Conservation (phyloP, 1,139 yeast species). For the Suhomyces anneliseae region DNA sequence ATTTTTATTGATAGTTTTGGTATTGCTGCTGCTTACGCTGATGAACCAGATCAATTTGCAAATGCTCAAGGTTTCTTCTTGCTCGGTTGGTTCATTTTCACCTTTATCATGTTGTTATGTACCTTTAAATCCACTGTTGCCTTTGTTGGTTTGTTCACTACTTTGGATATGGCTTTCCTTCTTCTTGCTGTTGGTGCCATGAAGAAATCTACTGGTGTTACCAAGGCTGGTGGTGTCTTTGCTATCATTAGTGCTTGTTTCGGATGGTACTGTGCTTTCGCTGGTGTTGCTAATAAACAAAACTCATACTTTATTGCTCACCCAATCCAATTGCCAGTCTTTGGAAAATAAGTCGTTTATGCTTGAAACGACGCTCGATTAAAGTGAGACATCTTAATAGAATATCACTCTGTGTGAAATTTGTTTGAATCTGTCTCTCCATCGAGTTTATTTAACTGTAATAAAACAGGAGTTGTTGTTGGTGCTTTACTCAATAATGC, state of each 20-base stretch:
- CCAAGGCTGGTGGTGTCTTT: constrained; percentile 47
- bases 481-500: no score
- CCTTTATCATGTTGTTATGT: constrained; percentile 38
- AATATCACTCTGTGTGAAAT: no score
- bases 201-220: constrained; percentile 25
- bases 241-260: constrained; percentile 41
- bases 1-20: constrained; percentile 34
- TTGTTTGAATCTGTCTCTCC: no score
- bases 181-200: constrained; percentile 39
- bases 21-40: constrained; percentile 30
- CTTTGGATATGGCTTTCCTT: constrained; percentile 4
- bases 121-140: constrained; percentile 48
- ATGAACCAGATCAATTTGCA: constrained; percentile 22
- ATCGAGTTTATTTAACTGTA: no score
- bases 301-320: constrained; percentile 31
- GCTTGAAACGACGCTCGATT: no score
- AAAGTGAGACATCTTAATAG: no score
- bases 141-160: constrained; percentile 19
- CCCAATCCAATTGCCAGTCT: constrained; percentile 13
- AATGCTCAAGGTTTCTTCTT: constrained; percentile 46
- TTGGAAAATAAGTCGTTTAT: background rate
- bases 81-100: constrained; percentile 47
- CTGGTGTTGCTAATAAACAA: constrained; percentile 32
- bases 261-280: constrained; percentile 43
- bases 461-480: no score